A percentile compares a stretch with the other conserved stretches of the same genome.
Evolutionary conservation across 805 yeast species (phyloP).

Genomic region (Pichia manshurica): DNA sequence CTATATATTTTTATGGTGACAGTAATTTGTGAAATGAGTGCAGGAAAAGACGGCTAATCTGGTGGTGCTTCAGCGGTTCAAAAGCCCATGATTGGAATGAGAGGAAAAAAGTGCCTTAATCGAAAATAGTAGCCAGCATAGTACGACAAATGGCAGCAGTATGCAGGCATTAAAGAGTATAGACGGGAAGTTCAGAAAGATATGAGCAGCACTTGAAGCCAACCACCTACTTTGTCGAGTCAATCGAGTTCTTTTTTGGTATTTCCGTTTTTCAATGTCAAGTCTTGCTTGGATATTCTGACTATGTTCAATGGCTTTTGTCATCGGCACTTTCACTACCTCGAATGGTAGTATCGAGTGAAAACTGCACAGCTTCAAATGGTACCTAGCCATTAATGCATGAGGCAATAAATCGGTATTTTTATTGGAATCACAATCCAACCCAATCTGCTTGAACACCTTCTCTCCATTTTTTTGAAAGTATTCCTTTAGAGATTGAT

Average conservation of each 20-base stretch:
- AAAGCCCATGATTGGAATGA: no score
- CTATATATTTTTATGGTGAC: no score
- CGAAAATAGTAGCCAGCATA: neutral
- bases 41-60: no score
- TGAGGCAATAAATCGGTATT: neutral
- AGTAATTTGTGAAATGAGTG: no score
- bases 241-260: neutral
- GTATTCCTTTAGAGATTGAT: neutral
- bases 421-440: neutral
- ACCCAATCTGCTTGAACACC: neutral
- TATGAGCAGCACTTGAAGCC: neutral
- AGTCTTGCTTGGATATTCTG: neutral
- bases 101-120: neutral
- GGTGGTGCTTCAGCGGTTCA: no score
- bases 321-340: neutral
- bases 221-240: neutral
- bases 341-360: constrained; percentile 1
- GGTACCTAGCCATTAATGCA: neutral
- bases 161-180: neutral
- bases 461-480: neutral
- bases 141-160: neutral
- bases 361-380: neutral
- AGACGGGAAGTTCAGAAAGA: neutral
- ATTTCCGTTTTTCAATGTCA: neutral
- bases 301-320: neutral